Conservation (phyloP, 495 filamentous ascomycete genomes). For the Lichenothelia convexa region DNA sequence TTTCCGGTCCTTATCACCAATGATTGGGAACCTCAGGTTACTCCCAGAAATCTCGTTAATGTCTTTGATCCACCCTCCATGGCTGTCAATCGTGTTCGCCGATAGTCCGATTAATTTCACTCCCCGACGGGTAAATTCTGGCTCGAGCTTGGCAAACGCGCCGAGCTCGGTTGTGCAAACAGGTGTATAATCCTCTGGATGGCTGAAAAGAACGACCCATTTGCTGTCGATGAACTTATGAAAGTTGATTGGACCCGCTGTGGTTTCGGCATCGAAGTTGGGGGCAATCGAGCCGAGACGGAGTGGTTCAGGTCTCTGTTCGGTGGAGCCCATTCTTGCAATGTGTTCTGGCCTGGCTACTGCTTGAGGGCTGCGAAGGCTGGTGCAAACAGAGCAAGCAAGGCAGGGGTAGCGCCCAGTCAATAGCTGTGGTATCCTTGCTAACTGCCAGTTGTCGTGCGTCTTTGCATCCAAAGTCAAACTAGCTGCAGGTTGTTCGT, state of each 20-base stretch:
- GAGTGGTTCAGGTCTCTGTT: slow-evolving; percentile 29
- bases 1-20: slow-evolving; percentile 90
- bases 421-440: too few species aligned
- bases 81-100: slow-evolving; percentile 53
- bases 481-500: too few species aligned
- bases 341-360: too few species aligned
- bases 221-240: slow-evolving; percentile 89
- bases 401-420: too few species aligned
- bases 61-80: slow-evolving; percentile 73
- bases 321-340: slow-evolving; percentile 12
- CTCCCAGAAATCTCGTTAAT: slow-evolving; percentile 81
- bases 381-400: too few species aligned
- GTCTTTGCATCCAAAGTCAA: too few species aligned
- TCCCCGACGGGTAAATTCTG: slow-evolving; percentile 83
- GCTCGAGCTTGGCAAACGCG: slow-evolving; percentile 90
- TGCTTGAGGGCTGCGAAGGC: background rate
- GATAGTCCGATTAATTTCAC: slow-evolving; percentile 93
- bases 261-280: slow-evolving; percentile 87
- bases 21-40: slow-evolving; percentile 81
- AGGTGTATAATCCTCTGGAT: slow-evolving; percentile 66
- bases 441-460: too few species aligned
- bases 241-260: slow-evolving; percentile 82
- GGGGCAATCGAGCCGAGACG: slow-evolving; percentile 81
- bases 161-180: slow-evolving; percentile 98
- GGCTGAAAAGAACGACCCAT: slow-evolving; percentile 94